Percentiles rank a stretch among this genome's conserved stretches.
Conservation (phyloP, 106 monocot genomes). For the Dendrobium catenatum region DNA sequence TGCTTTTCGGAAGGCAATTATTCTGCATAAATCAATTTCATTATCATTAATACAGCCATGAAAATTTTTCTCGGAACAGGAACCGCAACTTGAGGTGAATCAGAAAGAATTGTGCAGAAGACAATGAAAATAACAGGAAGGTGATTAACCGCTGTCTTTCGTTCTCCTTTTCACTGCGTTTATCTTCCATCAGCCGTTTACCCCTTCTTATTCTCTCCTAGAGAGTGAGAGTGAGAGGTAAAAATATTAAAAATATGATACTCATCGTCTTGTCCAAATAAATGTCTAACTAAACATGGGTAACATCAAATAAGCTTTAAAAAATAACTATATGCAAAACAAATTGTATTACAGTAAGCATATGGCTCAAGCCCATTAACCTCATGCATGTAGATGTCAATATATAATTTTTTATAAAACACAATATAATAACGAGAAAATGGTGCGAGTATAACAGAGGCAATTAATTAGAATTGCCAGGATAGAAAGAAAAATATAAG, state of each 20-base stretch:
- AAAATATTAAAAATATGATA: neutral
- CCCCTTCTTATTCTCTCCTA: slow-evolving; percentile 65
- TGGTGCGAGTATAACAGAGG: too few species aligned
- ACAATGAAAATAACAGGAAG: neutral
- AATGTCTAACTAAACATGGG: too few species aligned
- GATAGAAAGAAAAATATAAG: too few species aligned
- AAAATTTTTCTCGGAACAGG: neutral
- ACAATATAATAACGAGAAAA: too few species aligned
- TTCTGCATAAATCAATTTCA: slow-evolving; percentile 30
- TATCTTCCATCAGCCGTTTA: slow-evolving; percentile 68
- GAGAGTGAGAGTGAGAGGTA: neutral
- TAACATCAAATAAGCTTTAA: too few species aligned
- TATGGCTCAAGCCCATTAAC: too few species aligned
- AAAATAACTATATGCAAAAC: too few species aligned
- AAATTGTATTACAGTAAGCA: too few species aligned
- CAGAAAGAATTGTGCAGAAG: neutral
- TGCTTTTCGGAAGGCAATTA: slow-evolving; percentile 37
- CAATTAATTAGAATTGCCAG: too few species aligned
- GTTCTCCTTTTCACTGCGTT: slow-evolving; percentile 53
- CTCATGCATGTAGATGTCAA: too few species aligned
- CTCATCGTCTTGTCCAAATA: neutral
- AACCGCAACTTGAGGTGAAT: neutral
- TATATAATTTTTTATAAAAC: too few species aligned
- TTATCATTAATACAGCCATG: neutral
- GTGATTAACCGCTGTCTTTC: slow-evolving; percentile 64